Evolutionary conservation across 164 flowering plant species (phyloP).

Genomic region (Amborella trichopoda): DNA sequence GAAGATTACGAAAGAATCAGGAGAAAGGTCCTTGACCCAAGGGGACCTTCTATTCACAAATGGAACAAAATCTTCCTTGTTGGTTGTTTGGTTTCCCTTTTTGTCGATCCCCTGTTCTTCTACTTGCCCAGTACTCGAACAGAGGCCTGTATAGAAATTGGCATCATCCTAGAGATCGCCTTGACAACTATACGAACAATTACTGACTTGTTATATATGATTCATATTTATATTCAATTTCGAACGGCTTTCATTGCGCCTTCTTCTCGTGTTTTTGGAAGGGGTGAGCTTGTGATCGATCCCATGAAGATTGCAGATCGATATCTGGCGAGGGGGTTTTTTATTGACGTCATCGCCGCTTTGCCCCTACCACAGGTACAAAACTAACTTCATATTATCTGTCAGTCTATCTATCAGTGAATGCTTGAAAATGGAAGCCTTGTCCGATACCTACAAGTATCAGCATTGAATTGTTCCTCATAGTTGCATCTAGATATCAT

Average conservation of each 20-base stretch:
- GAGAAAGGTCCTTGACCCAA: constrained; percentile 66
- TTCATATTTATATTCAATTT: constrained; percentile 63
- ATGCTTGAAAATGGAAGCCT: too few species aligned
- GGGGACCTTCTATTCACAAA: constrained; percentile 43
- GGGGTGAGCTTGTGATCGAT: constrained; percentile 90
- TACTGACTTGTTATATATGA: constrained; percentile 59
- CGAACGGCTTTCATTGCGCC: constrained; percentile 87
- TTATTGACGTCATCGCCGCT: constrained; percentile 72
- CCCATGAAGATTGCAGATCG: constrained; percentile 51
- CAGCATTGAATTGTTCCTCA: too few species aligned
- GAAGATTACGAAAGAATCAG: constrained; percentile 70
- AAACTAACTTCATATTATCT: too few species aligned
- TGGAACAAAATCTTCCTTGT: constrained; percentile 84
- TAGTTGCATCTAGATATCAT: too few species aligned
- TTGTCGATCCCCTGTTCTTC: constrained; percentile 83
- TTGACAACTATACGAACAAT: constrained; percentile 54
- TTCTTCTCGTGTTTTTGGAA: constrained; percentile 88
- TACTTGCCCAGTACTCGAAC: constrained; percentile 41
- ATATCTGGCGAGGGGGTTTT: constrained; percentile 47
- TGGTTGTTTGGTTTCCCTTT: constrained; percentile 72
- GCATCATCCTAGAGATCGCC: constrained; percentile 32
- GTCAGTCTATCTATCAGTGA: too few species aligned
- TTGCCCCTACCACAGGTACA: constrained; percentile 91
- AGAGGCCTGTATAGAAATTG: constrained; percentile 41
- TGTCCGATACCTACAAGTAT: too few species aligned